Base-by-base conservation (phyloP, 129 eudicot species). In the Scalesia atractyloides region DNA sequence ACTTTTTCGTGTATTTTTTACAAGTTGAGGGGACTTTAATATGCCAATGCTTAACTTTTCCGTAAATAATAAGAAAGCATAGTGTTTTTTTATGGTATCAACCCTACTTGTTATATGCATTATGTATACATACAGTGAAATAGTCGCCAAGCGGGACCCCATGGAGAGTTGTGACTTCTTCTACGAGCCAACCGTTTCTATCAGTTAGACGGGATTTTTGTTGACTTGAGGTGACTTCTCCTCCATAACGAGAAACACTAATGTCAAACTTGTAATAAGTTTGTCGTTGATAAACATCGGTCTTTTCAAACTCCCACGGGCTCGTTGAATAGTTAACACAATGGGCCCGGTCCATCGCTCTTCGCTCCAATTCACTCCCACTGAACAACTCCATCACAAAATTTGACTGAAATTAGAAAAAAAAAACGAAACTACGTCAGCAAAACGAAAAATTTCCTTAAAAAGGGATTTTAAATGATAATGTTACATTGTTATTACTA, bases 131-230 rank as follows among this genome's bases (percentile, higher is more conserved):
- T 86, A 94, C 99, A 18, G 82, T 90, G 84, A 90, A 94, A 80
- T 81, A 90, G 76, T 94, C 99, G 22, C 99, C 89, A 30, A 94
- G 86, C 10, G 99, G 99, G 70, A 94, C 83, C 80, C 97, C 99
- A 54, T 94, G 99, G 60, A 94, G 96, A 6, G 99, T 94, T 81
- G 90, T 86, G 76, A 94, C 88, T 76, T 94, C 99, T 81, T 94
- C 99, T 51, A 94, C 82, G 37, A 90, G 91, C 99, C 97, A 94
- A 53, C 94, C 97, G 24, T 75, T 84, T 86, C 75, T 88, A 56
- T 87, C 89, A 8, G 85, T 63, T 50, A 94, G 92, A 34, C 87
- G 85, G 41, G 96, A 88, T 69, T 82, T 90, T 76, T 90, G 99
- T 57, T 94, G 99, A 36, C 94, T 84, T 76, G 91, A 90, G 15